Percentiles rank a stretch among this genome's conserved stretches.
Conservation (phyloP, 768 basidiomycete genomes). For the Russula dissimulans region DNA sequence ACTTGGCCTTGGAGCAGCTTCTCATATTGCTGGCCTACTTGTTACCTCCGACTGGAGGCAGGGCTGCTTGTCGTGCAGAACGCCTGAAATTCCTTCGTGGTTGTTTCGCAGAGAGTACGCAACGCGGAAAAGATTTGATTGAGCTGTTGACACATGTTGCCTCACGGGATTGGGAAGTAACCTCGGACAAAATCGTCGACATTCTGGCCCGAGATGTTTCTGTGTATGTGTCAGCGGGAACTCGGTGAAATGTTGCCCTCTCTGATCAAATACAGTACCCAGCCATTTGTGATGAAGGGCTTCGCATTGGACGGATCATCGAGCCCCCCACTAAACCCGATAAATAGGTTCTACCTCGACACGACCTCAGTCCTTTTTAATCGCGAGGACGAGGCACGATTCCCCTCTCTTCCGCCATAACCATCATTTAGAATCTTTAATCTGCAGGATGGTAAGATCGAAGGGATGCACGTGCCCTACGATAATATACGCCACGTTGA, state of each 20-base stretch:
- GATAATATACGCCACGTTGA: slow-evolving; percentile 1
- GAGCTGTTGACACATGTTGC: slow-evolving; percentile 12
- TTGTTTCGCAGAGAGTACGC: slow-evolving; percentile 5
- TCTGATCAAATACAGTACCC: slow-evolving; percentile 1
- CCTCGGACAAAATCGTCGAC: slow-evolving; percentile 17
- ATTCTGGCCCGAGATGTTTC: slow-evolving; percentile 19
- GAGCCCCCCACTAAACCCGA: background rate
- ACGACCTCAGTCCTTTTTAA: slow-evolving; percentile 16
- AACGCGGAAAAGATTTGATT: slow-evolving; percentile 11
- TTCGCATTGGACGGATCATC: slow-evolving; percentile 4
- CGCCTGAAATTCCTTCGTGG: slow-evolving; percentile 14
- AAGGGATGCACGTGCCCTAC: slow-evolving; percentile 10
- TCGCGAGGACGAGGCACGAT: slow-evolving; percentile 12
- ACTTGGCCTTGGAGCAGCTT: slow-evolving; percentile 16
- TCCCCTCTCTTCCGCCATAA: background rate
- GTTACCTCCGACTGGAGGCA: slow-evolving; percentile 9
- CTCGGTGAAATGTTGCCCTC: background rate
- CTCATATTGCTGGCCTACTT: slow-evolving; percentile 16
- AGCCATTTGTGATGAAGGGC: slow-evolving; percentile 13
- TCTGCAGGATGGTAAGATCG: slow-evolving; percentile 13
- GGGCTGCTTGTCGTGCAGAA: background rate
- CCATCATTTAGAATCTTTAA: background rate
- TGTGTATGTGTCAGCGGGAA: slow-evolving; percentile 4
- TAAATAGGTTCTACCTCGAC: slow-evolving; percentile 15
- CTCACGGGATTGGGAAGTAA: slow-evolving; percentile 17